Percentiles rank a stretch among this genome's conserved stretches.
phyloP scores from a whole-genome alignment of 2,329 filamentous ascomycete genomes.

The Hymenoscyphus occultus region DNA sequence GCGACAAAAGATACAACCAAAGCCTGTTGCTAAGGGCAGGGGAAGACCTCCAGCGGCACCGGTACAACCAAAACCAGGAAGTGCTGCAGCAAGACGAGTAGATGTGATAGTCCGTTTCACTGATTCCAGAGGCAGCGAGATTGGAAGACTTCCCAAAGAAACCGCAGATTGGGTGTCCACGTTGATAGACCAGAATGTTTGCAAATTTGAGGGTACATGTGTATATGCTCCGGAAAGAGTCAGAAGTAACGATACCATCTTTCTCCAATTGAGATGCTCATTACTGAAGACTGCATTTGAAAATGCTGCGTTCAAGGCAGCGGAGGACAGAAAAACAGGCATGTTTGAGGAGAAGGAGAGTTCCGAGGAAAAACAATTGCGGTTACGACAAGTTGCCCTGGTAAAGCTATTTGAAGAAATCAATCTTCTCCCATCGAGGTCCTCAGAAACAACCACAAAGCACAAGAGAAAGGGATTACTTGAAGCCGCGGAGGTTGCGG shows the following conservation, averaged over 20 bases:
- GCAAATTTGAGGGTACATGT: conserved; percentile 80
- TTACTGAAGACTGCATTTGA: conserved; percentile 74
- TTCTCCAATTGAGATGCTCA: conserved; percentile 78
- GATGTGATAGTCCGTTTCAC: conserved; percentile 94
- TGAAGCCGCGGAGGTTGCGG: conserved; percentile 82
- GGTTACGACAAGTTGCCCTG: conserved; percentile 80
- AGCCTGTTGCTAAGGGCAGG: conserved; percentile 44
- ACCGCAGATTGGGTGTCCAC: conserved; percentile 89
- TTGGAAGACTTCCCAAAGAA: conserved; percentile 84
- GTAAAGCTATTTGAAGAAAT: conserved; percentile 89
- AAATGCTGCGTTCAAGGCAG: conserved; percentile 56
- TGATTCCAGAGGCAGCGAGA: conserved; percentile 71
- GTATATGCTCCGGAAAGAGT: conserved; percentile 85
- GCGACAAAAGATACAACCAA: conserved; percentile 66
- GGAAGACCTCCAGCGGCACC: conserved; percentile 36
- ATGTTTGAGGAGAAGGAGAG: conserved; percentile 87
- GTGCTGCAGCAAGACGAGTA: conserved; percentile 58
- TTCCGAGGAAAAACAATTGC: conserved; percentile 76
- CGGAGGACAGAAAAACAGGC: conserved; percentile 79
- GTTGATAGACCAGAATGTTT: conserved; percentile 85
- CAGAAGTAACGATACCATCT: conserved; percentile 90
- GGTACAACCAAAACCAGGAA: conserved; percentile 32
- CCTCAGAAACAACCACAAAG: conserved; percentile 71
- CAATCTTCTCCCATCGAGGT: conserved; percentile 70
- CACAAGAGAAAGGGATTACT: conserved; percentile 82